Evolutionary conservation across 805 yeast genomes (phyloP).

Genomic region (Candida tallmaniae): DNA sequence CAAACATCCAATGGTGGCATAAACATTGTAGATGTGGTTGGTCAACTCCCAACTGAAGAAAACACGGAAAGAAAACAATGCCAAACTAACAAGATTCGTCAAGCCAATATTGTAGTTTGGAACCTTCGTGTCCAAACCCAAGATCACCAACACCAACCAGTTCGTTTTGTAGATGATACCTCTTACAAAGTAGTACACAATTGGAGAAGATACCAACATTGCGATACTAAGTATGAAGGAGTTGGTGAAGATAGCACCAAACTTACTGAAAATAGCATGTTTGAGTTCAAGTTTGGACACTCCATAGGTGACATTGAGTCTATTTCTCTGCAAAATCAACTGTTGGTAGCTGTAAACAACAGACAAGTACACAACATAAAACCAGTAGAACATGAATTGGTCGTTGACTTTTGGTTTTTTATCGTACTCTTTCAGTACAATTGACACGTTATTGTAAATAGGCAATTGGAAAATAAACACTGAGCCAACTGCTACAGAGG

Average conservation of each 20-base stretch:
- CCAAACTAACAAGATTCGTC: constrained; percentile 23
- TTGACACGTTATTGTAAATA: constrained; percentile 22
- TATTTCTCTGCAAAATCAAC: constrained; percentile 50
- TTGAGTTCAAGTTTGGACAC: constrained; percentile 41
- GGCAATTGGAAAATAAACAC: constrained; percentile 26
- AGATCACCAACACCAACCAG: constrained; percentile 23
- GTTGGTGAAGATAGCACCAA: constrained; percentile 32
- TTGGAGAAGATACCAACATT: constrained; percentile 28
- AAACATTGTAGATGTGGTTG: constrained; percentile 58
- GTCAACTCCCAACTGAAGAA: constrained; percentile 49
- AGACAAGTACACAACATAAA: constrained; percentile 37
- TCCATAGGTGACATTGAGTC: constrained; percentile 45
- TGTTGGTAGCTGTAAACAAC: constrained; percentile 48
- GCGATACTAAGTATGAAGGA: constrained; percentile 28
- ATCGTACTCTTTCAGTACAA: constrained; percentile 36
- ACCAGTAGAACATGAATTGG: constrained; percentile 48
- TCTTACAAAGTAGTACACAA: constrained; percentile 38
- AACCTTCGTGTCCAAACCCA: constrained; percentile 35
- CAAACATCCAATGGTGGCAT: constrained; percentile 67
- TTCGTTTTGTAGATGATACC: constrained; percentile 36
- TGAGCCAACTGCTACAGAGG: constrained; percentile 19
- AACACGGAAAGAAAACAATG: constrained; percentile 29
- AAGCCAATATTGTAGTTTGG: constrained; percentile 37
- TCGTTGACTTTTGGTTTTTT: constrained; percentile 35
- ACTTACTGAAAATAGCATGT: constrained; percentile 20